These are phyloP conservation scores for Triticum urartu DNA, from an alignment of 176 grass and related monocot species.

Conservation along the genomic window DNA sequence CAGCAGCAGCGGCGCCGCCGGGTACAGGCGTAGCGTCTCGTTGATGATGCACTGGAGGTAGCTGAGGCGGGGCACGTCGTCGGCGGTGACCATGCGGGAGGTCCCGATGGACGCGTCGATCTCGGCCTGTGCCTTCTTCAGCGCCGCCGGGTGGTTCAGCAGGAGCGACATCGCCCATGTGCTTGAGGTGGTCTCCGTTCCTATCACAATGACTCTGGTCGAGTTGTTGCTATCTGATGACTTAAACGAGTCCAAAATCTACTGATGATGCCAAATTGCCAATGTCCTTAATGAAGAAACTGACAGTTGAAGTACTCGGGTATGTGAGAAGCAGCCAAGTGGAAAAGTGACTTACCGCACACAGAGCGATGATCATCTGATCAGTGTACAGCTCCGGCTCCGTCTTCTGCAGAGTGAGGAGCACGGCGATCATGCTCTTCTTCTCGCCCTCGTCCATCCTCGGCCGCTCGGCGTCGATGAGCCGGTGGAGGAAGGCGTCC, in stretches of 20 bases:
- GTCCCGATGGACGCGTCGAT: conserved; percentile 15
- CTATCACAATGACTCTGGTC: neutral
- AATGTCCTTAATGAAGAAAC: neutral
- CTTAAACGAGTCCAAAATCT: too few species aligned
- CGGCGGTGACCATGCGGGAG: conserved; percentile 7
- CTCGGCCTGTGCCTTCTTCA: conserved; percentile 32
- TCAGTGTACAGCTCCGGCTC: conserved; percentile 53
- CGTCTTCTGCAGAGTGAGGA: conserved; percentile 37
- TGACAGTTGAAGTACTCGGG: neutral
- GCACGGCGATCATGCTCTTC: conserved; percentile 44
- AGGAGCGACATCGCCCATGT: conserved; percentile 68
- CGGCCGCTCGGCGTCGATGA: conserved; percentile 45
- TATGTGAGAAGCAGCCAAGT: neutral
- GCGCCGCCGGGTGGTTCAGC: conserved; percentile 40
- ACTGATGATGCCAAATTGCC: too few species aligned
- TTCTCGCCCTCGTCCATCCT: neutral
- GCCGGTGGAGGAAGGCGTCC: conserved; percentile 32
- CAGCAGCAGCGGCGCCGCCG: conserved; percentile 9
- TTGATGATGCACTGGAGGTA: conserved; percentile 53
- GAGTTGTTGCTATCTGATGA: neutral
- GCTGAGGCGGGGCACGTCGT: conserved; percentile 33
- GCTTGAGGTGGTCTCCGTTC: conserved; percentile 41
- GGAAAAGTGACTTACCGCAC: conserved; percentile 31
- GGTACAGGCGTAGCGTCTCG: conserved; percentile 53
- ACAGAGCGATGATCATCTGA: conserved; percentile 38